These are phyloP conservation scores for Aspergillus jensenii DNA, from an alignment of 2,329 filamentous ascomycete genomes.

Conservation along the genomic window DNA sequence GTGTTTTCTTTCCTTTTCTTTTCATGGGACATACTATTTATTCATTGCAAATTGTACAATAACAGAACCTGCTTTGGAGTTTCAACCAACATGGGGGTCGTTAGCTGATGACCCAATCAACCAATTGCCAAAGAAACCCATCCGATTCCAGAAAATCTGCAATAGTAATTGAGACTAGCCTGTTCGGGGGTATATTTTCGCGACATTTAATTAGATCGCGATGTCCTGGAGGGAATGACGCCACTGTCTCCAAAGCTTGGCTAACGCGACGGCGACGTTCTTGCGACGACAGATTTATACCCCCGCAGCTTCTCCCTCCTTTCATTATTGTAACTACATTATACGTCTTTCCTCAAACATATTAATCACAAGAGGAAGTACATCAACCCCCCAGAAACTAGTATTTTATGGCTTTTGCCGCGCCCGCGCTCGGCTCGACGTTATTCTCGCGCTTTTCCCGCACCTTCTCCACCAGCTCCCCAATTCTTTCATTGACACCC, in stretches of 20 bases:
- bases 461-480: constrained; percentile 54
- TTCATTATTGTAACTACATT: neutral
- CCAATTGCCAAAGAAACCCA: neutral
- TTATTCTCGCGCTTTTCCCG: constrained; percentile 65
- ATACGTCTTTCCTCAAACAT: neutral
- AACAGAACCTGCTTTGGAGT: constrained; percentile 18
- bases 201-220: neutral
- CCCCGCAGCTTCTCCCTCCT: neutral
- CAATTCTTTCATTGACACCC: constrained; percentile 55
- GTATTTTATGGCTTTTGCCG: constrained; percentile 38
- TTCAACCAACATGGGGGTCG: neutral
- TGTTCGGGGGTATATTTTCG: neutral
- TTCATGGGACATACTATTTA: constrained; percentile 25
- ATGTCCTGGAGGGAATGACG: constrained; percentile 1
- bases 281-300: neutral
- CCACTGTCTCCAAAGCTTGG: constrained; percentile 4
- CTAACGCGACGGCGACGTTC: neutral
- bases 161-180: neutral
- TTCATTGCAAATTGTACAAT: constrained; percentile 29
- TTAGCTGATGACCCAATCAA: neutral
- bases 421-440: constrained; percentile 50
- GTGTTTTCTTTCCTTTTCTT: constrained; percentile 13
- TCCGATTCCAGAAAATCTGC: too few relatives aligned
- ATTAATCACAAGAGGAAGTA: neutral
- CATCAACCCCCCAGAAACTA: neutral